phyloP scores from a whole-genome alignment of 305 asterid genomes.

The Rubia occidens region DNA sequence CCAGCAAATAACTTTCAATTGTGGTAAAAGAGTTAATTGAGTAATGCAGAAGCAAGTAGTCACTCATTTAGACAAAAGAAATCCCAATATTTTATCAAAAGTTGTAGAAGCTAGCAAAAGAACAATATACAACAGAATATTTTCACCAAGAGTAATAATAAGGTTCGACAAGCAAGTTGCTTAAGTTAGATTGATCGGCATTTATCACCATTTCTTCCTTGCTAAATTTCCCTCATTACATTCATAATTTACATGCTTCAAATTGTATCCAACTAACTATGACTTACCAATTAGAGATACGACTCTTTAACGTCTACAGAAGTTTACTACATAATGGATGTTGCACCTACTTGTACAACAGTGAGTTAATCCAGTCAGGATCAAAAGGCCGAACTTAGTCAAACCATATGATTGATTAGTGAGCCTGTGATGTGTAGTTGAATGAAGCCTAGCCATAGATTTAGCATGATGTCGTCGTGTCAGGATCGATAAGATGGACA shows the following conservation, averaged over 20 bases:
- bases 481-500: neutral
- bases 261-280: neutral
- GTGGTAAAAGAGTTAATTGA: neutral
- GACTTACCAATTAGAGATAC: neutral
- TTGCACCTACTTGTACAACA: neutral
- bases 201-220: neutral
- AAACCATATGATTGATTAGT: neutral
- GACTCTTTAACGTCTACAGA: neutral
- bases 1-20: too few species aligned
- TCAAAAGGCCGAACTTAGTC: neutral
- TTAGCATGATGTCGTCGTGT: neutral
- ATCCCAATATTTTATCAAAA: neutral
- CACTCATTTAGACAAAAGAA: neutral
- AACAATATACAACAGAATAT: neutral
- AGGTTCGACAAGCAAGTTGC: neutral
- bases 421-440: slow-evolving; percentile 2
- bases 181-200: neutral
- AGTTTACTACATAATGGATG: neutral
- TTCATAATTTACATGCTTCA: neutral
- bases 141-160: neutral
- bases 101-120: neutral
- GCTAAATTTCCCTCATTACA: neutral
- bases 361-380: neutral
- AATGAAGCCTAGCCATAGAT: neutral
- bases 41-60: neutral